Base-by-base conservation (phyloP, 2,329 filamentous ascomycete species). In the Zasmidium cellare region DNA sequence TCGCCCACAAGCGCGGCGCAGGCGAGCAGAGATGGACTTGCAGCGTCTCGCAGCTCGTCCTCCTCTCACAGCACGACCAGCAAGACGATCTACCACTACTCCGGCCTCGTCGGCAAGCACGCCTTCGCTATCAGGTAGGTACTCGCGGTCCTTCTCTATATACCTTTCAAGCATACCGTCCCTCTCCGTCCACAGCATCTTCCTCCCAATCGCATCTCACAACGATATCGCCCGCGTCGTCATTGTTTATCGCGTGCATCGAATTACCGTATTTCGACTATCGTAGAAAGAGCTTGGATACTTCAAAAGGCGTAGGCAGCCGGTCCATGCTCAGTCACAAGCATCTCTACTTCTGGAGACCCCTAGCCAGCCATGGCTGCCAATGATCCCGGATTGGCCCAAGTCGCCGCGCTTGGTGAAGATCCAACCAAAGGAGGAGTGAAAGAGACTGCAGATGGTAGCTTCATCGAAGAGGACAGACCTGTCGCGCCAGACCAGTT, bases 401-500 rank as follows among this genome's bases (percentile, higher is more conserved):
- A 64, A 23, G 51, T 64, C 38, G 61, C 60, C 41, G 71, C 69
- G 14, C 45, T 57, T 12, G 71, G 67, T 45, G 69, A 70, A 51
- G 72, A 74, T 48, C 65, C 70, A 1, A 57, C 58, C 18, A 69
- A 72, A 62, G 70, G 70, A 48, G 61, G 63, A 35, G 55, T 68
- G 3, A 58, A 67, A 14, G 59, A 65, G 48, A 50, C 62, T 23
- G 24, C 46, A 3, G 51, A 65, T 12, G 66, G 67, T 20, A 64
- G 60, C 2, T 50, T 61, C 23, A 46, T 68, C 3, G 62, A 67
- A 44, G 64, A 70, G 38, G 70, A 75, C 46, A 74, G 71, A 35
- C 78, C 77, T 3, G 71, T 80, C 18, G 80, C 80, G 19, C 81
- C 81, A 1, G 82, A 84, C 64, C 80, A 83, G 63, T 82, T 83